phyloP scores from a whole-genome alignment of 306 rosid genomes.

The Rosa rugosa region DNA sequence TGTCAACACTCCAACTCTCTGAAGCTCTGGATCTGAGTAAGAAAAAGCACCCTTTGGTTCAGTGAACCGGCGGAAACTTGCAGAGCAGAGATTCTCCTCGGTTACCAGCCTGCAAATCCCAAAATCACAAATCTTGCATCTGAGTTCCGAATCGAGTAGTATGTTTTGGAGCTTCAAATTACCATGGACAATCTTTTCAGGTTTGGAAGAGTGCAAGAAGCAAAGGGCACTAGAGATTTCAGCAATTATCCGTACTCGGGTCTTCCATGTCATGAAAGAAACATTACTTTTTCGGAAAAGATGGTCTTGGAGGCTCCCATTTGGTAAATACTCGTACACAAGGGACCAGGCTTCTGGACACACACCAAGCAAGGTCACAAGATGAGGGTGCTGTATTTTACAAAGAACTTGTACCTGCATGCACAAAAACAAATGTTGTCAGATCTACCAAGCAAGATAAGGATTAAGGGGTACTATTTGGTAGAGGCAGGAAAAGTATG shows the following conservation, averaged over 20 bases:
- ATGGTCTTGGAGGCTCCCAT: constrained; percentile 75
- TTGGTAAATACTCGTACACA: constrained; percentile 74
- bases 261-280: constrained; percentile 65
- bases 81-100: constrained; percentile 61
- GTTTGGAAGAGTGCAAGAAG: constrained; percentile 84
- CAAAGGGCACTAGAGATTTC: constrained; percentile 86
- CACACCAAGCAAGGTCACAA: constrained; percentile 78
- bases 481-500: not conserved
- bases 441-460: constrained; percentile 18
- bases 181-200: constrained; percentile 78
- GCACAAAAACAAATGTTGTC: constrained; percentile 28
- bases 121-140: constrained; percentile 84
- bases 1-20: constrained; percentile 63
- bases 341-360: constrained; percentile 86
- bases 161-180: constrained; percentile 69
- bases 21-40: constrained; percentile 74
- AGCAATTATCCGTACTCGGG: constrained; percentile 61
- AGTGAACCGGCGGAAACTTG: constrained; percentile 49
- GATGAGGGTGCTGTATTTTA: constrained; percentile 79
- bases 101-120: constrained; percentile 68
- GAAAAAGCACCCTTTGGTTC: constrained; percentile 73
- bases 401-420: constrained; percentile 79
- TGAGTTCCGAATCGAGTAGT: constrained; percentile 59
- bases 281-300: constrained; percentile 57
- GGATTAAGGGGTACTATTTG: not conserved